Percentiles rank a stretch among this genome's conserved stretches.
Conservation (phyloP, 2,329 filamentous ascomycete genomes). For the Ophiostoma sp. region DNA sequence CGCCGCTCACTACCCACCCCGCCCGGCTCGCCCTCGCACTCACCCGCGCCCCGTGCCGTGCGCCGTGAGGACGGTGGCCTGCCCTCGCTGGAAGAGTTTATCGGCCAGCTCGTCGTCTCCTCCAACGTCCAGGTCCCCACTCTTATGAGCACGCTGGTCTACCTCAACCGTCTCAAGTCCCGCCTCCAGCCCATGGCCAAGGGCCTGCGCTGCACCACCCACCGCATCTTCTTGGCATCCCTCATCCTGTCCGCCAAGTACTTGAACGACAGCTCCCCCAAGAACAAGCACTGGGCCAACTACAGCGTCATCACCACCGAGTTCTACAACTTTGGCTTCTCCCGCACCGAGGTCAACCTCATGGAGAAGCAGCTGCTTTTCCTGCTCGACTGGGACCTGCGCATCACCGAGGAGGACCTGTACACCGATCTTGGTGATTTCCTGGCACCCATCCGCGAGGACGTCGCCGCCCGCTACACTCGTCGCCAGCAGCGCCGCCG, state of each 20-base stretch:
- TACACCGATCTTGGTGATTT: constrained; percentile 86
- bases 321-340: constrained; percentile 77
- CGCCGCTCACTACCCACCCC: constrained; percentile 46
- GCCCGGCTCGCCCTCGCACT: constrained; percentile 41
- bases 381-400: constrained; percentile 90
- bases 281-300: constrained; percentile 99
- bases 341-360: constrained; percentile 91
- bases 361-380: constrained; percentile 99
- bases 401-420: constrained; percentile 81
- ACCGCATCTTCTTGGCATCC: constrained; percentile 92
- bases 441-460: constrained; percentile 75
- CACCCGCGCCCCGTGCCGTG: constrained; percentile 48
- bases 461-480: constrained; percentile 53
- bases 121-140: constrained; percentile 98
- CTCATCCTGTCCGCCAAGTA: constrained; percentile 92
- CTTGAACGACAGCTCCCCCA: constrained; percentile 95
- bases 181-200: constrained; percentile 92
- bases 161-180: constrained; percentile 79
- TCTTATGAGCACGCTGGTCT: constrained; percentile 94
- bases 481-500: constrained; percentile 49
- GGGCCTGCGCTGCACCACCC: constrained; percentile 92
- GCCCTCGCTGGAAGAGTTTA: constrained; percentile 86
- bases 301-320: constrained; percentile 78
- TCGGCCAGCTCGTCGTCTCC: constrained; percentile 82
- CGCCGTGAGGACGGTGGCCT: constrained; percentile 56